Evolutionary conservation across 139 green algal species (phyloP), one percentile per base, ranked within the genome.

Genomic region (Protoeuglena noctilucae): DNA sequence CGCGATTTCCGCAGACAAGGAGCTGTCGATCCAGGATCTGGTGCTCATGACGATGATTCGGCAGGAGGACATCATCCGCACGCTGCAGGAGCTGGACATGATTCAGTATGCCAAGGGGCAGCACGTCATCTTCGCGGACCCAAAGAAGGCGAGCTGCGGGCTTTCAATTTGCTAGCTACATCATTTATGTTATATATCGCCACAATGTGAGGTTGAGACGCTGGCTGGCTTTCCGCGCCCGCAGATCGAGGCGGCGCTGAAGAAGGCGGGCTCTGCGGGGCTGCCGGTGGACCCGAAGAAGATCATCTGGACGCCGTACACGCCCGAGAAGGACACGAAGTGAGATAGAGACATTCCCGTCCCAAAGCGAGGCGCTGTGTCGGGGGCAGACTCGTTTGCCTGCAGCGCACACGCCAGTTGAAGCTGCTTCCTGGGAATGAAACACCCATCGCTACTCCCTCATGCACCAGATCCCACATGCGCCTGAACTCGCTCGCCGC

Each of bases 121-220:
- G 21, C 54, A 60, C 39, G 21, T 34, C 18, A 24, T 60, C 49
- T 55, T 28, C 49, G 49, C 49, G 24, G 49, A 28, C 49, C 49
- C 49, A 14, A 23, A 55, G 49, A 12, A 7, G 34, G 34, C n/a
- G n/a, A n/a, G n/a, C n/a, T n/a, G n/a, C n/a, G n/a, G n/a, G n/a
- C n/a, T n/a, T n/a, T n/a, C n/a, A n/a, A n/a, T n/a, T n/a, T n/a
- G n/a, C n/a, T n/a, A n/a, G n/a, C n/a, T 51, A 19, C 45, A 1
- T 21, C 16, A 19, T 22, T 17, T 14, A 19, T 51, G n/a, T 51
- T n/a, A 22, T 14, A 28, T n/a, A 7, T 51, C 23, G 48, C 48
- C 56, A 61, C 82, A 86, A 54, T 80, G 68, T 73, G 84, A 84
- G 64, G 78, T 76, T 12, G 70, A 84, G 60, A 67, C 83, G 66